A percentile compares a stretch with the other conserved stretches of the same genome.
Conservation (phyloP, 441 rosid genomes). For the Pelargonium cotyledonis region DNA sequence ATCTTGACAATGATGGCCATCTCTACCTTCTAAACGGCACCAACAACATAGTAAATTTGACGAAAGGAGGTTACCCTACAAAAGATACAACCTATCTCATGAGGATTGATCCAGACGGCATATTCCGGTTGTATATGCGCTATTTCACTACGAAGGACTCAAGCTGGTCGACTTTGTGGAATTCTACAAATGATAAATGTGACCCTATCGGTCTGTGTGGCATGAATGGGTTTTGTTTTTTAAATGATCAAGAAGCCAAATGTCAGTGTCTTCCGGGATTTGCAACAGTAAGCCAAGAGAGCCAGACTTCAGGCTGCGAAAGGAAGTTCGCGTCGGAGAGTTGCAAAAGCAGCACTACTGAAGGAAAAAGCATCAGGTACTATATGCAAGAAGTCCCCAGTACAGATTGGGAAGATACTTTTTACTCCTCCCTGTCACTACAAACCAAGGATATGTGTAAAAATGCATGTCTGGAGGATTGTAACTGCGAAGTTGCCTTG, state of each 20-base stretch:
- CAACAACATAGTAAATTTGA: slow-evolving; percentile 9
- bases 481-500: slow-evolving; percentile 28
- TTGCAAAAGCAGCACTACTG: slow-evolving; percentile 8
- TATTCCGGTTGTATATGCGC: slow-evolving; percentile 30
- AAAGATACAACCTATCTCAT: background rate
- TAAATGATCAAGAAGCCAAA: background rate
- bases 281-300: background rate
- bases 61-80: background rate
- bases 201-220: slow-evolving; percentile 5
- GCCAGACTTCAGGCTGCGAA: slow-evolving; percentile 22
- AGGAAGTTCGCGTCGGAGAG: slow-evolving; percentile 14
- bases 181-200: background rate
- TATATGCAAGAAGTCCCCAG: slow-evolving; percentile 5
- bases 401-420: slow-evolving; percentile 17
- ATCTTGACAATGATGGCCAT: slow-evolving; percentile 23
- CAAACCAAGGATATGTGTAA: slow-evolving; percentile 15
- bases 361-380: background rate
- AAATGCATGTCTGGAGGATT: slow-evolving; percentile 24
- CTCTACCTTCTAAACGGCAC: slow-evolving; percentile 25
- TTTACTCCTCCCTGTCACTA: slow-evolving; percentile 9
- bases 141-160: background rate
- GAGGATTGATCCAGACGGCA: slow-evolving; percentile 23
- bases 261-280: slow-evolving; percentile 12
- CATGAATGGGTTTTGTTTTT: background rate
- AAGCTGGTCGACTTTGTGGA: slow-evolving; percentile 12